These are phyloP conservation scores for Hanseniaspora uvarum DNA, from an alignment of 1,139 yeast species.

Conservation along the genomic window DNA sequence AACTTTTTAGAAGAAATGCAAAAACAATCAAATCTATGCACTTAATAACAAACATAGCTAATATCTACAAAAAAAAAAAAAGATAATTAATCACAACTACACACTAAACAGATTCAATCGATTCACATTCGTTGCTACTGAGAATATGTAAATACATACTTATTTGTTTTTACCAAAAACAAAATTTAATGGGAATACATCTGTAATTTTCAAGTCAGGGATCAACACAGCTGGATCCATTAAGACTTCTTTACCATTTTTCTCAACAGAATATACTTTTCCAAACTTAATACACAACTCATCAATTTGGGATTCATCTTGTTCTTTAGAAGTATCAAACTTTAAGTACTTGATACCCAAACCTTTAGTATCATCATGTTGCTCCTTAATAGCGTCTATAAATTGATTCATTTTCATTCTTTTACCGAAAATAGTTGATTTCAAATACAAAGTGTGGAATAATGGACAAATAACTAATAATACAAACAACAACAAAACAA, in stretches of 20 bases:
- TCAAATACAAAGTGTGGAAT: constrained; percentile 51
- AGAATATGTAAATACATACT: not conserved
- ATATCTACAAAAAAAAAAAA: too few relatives aligned
- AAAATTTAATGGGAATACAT: constrained; percentile 12
- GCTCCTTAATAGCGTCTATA: constrained; percentile 42
- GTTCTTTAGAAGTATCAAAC: constrained; percentile 29
- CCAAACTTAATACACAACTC: constrained; percentile 54
- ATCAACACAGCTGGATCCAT: constrained; percentile 22
- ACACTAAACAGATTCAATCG: too few relatives aligned
- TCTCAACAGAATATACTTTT: constrained; percentile 61
- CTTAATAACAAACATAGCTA: too few relatives aligned
- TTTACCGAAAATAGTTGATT: constrained; percentile 51
- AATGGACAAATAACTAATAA: constrained; percentile 43
- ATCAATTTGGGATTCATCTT: constrained; percentile 42
- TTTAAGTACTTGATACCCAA: constrained; percentile 29
- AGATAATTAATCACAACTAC: too few relatives aligned
- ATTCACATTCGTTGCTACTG: too few relatives aligned
- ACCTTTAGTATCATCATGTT: constrained; percentile 52
- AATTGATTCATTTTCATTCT: constrained; percentile 46
- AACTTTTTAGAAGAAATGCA: too few relatives aligned
- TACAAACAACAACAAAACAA: constrained; percentile 40
- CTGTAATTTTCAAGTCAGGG: constrained; percentile 13
- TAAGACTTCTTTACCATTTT: constrained; percentile 35
- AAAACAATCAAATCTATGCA: too few relatives aligned
- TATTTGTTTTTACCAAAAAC: not conserved